phyloP scores from a whole-genome alignment of 306 rosid genomes.

The Lupinus albus region DNA sequence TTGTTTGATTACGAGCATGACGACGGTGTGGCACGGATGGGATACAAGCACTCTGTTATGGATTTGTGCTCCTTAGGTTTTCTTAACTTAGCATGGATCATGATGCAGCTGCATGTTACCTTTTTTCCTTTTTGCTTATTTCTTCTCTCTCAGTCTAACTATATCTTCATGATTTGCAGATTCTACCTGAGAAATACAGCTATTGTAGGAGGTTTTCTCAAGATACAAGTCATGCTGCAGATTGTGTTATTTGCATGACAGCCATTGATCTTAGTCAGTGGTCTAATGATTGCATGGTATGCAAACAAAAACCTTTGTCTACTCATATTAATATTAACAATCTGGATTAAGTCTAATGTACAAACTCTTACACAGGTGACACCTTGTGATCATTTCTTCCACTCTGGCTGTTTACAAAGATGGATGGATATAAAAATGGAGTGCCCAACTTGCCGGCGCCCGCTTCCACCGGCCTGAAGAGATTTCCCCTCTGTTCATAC shows the following conservation, averaged over 20 bases:
- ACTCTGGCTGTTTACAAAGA: slow-evolving; percentile 90
- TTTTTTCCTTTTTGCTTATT: slow-evolving; percentile 10
- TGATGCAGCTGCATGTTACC: not conserved
- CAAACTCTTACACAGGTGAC: slow-evolving; percentile 64
- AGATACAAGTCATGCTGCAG: slow-evolving; percentile 62
- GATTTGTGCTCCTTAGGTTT: not conserved
- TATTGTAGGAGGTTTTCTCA: slow-evolving; percentile 76
- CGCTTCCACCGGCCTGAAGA: slow-evolving; percentile 71
- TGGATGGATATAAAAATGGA: slow-evolving; percentile 99
- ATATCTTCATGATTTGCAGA: slow-evolving; percentile 53
- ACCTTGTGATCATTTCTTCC: slow-evolving; percentile 98
- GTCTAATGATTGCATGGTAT: slow-evolving; percentile 89
- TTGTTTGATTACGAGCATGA: no score
- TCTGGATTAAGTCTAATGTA: slow-evolving; percentile 30
- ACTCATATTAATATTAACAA: slow-evolving; percentile 9
- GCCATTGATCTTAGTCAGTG: slow-evolving; percentile 66
- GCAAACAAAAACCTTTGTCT: slow-evolving; percentile 23
- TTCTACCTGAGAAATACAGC: slow-evolving; percentile 97
- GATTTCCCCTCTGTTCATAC: slow-evolving; percentile 43
- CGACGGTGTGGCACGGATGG: no score
- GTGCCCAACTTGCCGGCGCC: slow-evolving; percentile 96
- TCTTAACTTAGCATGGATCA: slow-evolving; percentile 10
- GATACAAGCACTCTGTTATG: no score
- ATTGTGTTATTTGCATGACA: slow-evolving; percentile 98
- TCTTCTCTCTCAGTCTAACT: slow-evolving; percentile 32